Conservation (phyloP, 1,139 yeast genomes). For the Nadsonia starkeyi-henricii region DNA sequence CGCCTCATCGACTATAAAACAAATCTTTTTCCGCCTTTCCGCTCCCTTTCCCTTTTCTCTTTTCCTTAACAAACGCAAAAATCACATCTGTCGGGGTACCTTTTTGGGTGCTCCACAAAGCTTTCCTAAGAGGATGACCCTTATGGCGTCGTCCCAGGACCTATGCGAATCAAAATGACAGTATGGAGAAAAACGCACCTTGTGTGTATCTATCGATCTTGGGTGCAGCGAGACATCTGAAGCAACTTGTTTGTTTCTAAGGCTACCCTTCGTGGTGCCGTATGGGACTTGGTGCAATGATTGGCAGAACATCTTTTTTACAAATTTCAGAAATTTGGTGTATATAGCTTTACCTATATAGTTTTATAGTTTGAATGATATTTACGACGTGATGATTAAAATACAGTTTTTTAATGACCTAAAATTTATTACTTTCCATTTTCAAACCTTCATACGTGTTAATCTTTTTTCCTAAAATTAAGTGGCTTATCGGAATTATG, state of each 20-base stretch:
- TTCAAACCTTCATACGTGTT: too few species aligned
- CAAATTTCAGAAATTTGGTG: background rate
- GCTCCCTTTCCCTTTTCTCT: slow-evolving; percentile 3
- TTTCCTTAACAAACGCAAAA: slow-evolving; percentile 22
- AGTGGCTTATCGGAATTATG: too few species aligned
- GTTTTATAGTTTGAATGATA: background rate
- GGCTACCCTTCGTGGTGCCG: slow-evolving; percentile 30
- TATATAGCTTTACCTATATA: too few species aligned
- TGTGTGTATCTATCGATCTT: slow-evolving; percentile 19
- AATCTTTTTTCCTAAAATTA: too few species aligned
- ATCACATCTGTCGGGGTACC: slow-evolving; percentile 17
- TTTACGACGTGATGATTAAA: background rate
- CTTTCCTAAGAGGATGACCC: slow-evolving; percentile 28
- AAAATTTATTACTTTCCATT: too few species aligned
- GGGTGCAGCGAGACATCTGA: slow-evolving; percentile 28
- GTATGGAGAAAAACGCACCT: slow-evolving; percentile 21
- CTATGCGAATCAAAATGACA: slow-evolving; percentile 20
- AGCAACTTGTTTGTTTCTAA: slow-evolving; percentile 15
- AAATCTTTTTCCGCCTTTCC: background rate
- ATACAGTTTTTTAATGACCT: too few species aligned
- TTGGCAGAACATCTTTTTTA: slow-evolving; percentile 19
- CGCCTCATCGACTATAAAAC: background rate
- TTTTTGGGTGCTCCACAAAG: slow-evolving; percentile 14
- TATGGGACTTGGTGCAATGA: slow-evolving; percentile 30
- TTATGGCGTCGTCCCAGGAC: slow-evolving; percentile 26